These are phyloP conservation scores for Gentiana dahurica DNA, from an alignment of 257 asterid species.

Conservation along the genomic window DNA sequence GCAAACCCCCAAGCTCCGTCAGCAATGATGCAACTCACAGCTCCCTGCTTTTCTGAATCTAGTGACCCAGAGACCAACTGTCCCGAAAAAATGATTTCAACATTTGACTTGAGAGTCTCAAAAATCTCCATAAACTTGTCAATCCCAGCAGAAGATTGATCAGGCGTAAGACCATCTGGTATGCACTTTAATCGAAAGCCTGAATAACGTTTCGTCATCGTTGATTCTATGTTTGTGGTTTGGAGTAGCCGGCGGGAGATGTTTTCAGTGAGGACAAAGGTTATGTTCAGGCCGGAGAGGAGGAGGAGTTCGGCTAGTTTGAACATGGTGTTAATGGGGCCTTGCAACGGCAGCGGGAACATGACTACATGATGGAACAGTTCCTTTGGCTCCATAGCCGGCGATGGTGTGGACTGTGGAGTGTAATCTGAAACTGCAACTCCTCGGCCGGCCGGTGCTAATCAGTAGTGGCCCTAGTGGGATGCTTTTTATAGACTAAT, in stretches of 20 bases:
- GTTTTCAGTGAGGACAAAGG: constrained; percentile 16
- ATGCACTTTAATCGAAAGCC: constrained; percentile 6
- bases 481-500: too few relatives aligned
- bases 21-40: constrained; percentile 20
- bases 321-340: constrained; percentile 22
- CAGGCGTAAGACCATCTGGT: constrained; percentile 16
- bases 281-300: constrained; percentile 14
- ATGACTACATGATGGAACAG: too few relatives aligned
- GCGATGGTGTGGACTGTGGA: too few relatives aligned
- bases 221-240: constrained; percentile 1
- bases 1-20: constrained; percentile 21
- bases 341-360: neutral
- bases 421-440: too few relatives aligned
- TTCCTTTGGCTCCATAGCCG: too few relatives aligned
- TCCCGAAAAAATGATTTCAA: constrained; percentile 16
- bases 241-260: constrained; percentile 7
- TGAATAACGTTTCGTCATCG: constrained; percentile 4
- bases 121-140: constrained; percentile 13
- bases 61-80: constrained; percentile 27
- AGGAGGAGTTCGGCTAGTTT: constrained; percentile 24
- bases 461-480: too few relatives aligned
- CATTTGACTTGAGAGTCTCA: constrained; percentile 2
- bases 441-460: too few relatives aligned
- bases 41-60: constrained; percentile 4
- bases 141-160: constrained; percentile 17